A percentile compares a stretch with the other conserved stretches of the same genome.
These are phyloP conservation scores for Dalbergia cultrata DNA, from an alignment of 306 rosid species.

Conservation along the genomic window DNA sequence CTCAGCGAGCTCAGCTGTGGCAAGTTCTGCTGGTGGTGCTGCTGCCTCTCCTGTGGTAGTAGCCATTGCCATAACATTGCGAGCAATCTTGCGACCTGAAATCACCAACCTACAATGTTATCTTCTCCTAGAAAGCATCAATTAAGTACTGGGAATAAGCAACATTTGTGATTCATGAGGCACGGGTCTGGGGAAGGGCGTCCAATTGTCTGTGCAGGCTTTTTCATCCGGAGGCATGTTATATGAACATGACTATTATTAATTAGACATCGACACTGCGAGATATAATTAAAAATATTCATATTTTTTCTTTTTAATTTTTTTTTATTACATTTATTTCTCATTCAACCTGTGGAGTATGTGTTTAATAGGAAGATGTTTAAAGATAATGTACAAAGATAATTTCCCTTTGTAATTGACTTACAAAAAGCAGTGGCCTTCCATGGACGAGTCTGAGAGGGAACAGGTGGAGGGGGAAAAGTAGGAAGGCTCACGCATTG, in stretches of 20 bases:
- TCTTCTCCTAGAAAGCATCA: not conserved
- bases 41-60: constrained; percentile 60
- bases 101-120: constrained; percentile 6
- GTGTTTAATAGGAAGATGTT: too few relatives aligned
- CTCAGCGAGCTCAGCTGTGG: constrained; percentile 55
- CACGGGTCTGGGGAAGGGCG: not conserved
- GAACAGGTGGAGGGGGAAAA: constrained; percentile 71
- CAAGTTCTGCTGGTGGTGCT: constrained; percentile 49
- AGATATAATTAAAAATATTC: too few relatives aligned
- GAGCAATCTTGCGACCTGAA: constrained; percentile 80
- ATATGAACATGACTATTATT: too few relatives aligned
- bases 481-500: constrained; percentile 81
- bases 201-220: not conserved
- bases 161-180: not conserved
- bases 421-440: constrained; percentile 81
- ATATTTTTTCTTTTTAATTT: too few relatives aligned
- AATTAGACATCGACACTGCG: too few relatives aligned
- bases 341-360: too few relatives aligned
- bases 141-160: not conserved
- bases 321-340: too few relatives aligned
- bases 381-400: too few relatives aligned
- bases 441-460: constrained; percentile 67
- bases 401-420: constrained; percentile 23
- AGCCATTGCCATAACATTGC: constrained; percentile 82
- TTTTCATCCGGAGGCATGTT: too few relatives aligned